phyloP scores from a whole-genome alignment of 2,329 filamentous ascomycete species.

The Fusarium sterilihyphosum region DNA sequence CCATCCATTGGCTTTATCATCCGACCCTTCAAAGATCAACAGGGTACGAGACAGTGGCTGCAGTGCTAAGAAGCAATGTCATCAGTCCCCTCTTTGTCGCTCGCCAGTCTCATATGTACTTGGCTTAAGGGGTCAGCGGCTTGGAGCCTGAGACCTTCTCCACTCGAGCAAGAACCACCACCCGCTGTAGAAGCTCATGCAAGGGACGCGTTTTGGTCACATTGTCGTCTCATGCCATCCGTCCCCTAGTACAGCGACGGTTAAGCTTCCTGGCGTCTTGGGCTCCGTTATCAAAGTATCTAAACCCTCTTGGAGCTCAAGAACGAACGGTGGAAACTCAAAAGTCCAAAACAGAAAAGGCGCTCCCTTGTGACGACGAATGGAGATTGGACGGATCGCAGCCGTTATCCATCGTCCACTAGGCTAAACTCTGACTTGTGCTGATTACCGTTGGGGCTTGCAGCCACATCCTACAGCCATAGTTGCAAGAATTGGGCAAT shows the following conservation, averaged over 20 bases:
- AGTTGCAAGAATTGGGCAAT: neutral
- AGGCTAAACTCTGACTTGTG: neutral
- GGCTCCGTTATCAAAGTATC: conserved; percentile 6
- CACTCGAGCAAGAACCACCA: conserved; percentile 21
- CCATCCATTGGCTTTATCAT: conserved; percentile 11
- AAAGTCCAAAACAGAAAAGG: conserved; percentile 25
- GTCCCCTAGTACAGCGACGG: conserved; percentile 22
- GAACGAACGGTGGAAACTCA: conserved; percentile 29
- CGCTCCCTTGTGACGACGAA: conserved; percentile 4
- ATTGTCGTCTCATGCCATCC: conserved; percentile 32
- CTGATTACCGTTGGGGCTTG: neutral
- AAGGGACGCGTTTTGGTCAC: conserved; percentile 31
- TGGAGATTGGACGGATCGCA: conserved; percentile 14
- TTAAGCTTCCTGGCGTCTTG: conserved; percentile 16
- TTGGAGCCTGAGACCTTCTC: conserved; percentile 29
- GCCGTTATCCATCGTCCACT: conserved; percentile 13
- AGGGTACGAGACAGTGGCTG: neutral
- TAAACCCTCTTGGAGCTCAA: conserved; percentile 13
- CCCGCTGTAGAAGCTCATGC: conserved; percentile 36
- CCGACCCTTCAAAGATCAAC: neutral
- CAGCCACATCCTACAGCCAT: neutral
- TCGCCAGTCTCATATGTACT: neutral
- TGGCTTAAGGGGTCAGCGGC: conserved; percentile 26
- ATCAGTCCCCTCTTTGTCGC: conserved; percentile 1
- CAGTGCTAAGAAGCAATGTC: neutral